A percentile compares a stretch with the other conserved stretches of the same genome.
Conservation (phyloP, 2,329 filamentous ascomycete genomes). For the Trichoderma sp. region DNA sequence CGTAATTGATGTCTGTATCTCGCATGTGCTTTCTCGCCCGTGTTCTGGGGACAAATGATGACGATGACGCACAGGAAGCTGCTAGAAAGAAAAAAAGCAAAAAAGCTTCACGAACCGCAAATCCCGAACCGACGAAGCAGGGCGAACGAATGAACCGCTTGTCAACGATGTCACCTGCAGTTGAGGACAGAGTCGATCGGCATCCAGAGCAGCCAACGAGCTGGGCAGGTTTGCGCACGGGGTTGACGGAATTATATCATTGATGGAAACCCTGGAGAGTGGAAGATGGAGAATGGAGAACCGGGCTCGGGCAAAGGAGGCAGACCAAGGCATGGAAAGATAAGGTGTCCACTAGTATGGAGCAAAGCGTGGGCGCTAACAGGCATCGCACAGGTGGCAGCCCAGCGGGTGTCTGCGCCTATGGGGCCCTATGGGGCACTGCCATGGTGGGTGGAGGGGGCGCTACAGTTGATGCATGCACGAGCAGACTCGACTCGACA, state of each 20-base stretch:
- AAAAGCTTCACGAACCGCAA: neutral
- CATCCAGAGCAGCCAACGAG: constrained; percentile 13
- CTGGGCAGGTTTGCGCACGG: neutral
- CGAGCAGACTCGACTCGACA: neutral
- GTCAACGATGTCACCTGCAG: neutral
- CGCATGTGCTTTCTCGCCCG: neutral
- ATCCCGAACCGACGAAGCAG: neutral
- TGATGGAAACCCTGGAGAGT: neutral
- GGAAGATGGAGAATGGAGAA: neutral
- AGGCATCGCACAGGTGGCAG: neutral
- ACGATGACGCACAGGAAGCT: constrained; percentile 9
- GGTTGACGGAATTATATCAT: constrained; percentile 3
- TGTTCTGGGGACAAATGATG: neutral
- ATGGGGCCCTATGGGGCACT: neutral
- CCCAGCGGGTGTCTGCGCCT: too few species aligned
- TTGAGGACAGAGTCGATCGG: neutral
- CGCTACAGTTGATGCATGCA: neutral
- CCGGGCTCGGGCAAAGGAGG: neutral
- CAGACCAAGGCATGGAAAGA: neutral
- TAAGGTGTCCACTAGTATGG: constrained; percentile 13
- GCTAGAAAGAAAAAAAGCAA: neutral
- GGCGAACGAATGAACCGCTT: neutral
- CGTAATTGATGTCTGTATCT: neutral
- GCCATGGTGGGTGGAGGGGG: neutral
- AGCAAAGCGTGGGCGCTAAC: neutral